Evolutionary conservation across 371 early-diverging fungal species (phyloP).

Genomic region (Caulochytrium protostelioides): DNA sequence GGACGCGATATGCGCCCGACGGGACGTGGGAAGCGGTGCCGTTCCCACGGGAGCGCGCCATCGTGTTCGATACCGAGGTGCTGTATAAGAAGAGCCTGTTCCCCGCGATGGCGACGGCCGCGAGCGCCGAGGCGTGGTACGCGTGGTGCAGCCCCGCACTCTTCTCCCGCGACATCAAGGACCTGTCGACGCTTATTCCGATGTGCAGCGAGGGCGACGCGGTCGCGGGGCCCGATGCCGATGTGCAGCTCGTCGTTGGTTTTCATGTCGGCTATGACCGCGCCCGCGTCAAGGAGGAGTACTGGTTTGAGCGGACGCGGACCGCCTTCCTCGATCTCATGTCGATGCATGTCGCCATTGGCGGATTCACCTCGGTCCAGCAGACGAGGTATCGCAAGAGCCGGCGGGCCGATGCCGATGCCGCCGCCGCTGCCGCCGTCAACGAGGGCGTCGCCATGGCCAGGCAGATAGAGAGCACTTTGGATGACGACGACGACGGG

Average conservation of each 20-base stretch:
- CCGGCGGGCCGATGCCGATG: slow-evolving; percentile 1
- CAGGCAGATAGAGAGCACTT: slow-evolving; percentile 3
- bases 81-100: slow-evolving; percentile 30
- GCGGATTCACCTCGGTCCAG: slow-evolving; percentile 79
- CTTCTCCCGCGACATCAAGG: slow-evolving; percentile 4
- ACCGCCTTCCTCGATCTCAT: slow-evolving; percentile 73
- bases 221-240: slow-evolving; percentile 5
- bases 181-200: slow-evolving; percentile 40
- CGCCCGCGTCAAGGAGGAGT: slow-evolving; percentile 70
- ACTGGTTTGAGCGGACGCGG: slow-evolving; percentile 20
- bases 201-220: slow-evolving; percentile 9
- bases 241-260: slow-evolving; percentile 46
- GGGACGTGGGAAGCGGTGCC: slow-evolving; percentile 16
- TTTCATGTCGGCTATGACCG: slow-evolving; percentile 87
- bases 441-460: slow-evolving; percentile 10
- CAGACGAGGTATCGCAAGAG: slow-evolving; percentile 8
- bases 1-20: slow-evolving; percentile 53
- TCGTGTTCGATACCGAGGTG: slow-evolving; percentile 82
- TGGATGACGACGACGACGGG: neutral
- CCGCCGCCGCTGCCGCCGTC: slow-evolving; percentile 8
- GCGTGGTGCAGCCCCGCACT: slow-evolving; percentile 69
- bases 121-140: slow-evolving; percentile 60
- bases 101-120: slow-evolving; percentile 67
- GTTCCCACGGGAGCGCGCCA: slow-evolving; percentile 33
- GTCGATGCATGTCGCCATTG: slow-evolving; percentile 75